Base-by-base conservation (phyloP, 306 rosid species). In the Trifolium fragiferum region DNA sequence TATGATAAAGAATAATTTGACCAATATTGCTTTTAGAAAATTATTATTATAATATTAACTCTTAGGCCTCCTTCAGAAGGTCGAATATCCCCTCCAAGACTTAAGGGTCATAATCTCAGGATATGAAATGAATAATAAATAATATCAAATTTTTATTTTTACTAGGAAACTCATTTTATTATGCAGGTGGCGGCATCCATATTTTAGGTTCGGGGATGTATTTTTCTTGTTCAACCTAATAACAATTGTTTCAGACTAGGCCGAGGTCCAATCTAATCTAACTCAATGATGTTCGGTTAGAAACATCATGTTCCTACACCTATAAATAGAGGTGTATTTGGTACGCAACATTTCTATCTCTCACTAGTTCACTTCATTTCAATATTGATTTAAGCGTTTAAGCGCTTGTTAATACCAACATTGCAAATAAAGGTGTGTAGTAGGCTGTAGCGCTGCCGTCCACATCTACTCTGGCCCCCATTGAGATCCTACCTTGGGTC, bases 51-150 rank as follows among this genome's bases (percentile, higher is more conserved):
- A 46, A 62, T 21, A 25, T 7, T 25, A 46, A 44, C 78, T 65
- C 79, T 66, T 79, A 20, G 65, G 68, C 64, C 27, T 58, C 65
- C 76, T 70, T 70, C 61, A 78, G 66, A 78, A 74, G 72, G 55
- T 78, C 68, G 74, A 72, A 69, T 67, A 47, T 61, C 87, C 80
- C 87, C 79, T 83, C 74, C 80, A 76, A 80, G 49, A 71, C 82
- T 61, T 77, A 76, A 80, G 84, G 82, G 84, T 62, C 87, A 73
- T 9, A 68, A 73, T 84, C 50, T 72, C 40, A 67, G 16, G 7
- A 57, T 20, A 33, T 44, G 50, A 62, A 44, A 71, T 47, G 13
- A 62, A 63, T 18, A 44, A 74, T 19, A 32, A 35, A 54, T 2
- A 2, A 1, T 41, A 13, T 37, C 40, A 43, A 43, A 11, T 11